Evolutionary conservation across 108 stramenopile species (phyloP).

Genomic region (Cafeteria roenbergensis): DNA sequence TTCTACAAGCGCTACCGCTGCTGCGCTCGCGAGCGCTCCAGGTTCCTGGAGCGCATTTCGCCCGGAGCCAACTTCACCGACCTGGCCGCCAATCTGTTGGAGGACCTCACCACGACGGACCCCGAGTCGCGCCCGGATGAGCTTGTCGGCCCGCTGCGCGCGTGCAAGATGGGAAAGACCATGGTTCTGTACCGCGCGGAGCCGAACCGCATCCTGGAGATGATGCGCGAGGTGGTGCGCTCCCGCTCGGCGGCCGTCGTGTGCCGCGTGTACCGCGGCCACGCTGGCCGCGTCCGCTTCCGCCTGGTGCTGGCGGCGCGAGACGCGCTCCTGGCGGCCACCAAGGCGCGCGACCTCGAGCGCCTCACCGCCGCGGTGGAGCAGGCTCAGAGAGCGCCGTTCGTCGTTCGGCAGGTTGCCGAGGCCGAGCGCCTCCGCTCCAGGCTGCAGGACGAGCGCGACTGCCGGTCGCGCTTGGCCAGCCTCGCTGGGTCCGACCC

Average conservation of each 20-base stretch:
- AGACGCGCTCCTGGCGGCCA: slow-evolving; percentile 1
- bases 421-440: neutral
- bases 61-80: slow-evolving; percentile 7
- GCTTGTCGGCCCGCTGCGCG: neutral
- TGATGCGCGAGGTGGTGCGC: slow-evolving; percentile 10
- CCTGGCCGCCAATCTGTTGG: neutral
- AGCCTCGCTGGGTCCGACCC: neutral
- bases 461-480: neutral
- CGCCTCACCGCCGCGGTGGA: slow-evolving; percentile 9
- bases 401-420: neutral
- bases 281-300: neutral
- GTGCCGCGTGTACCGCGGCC: neutral
- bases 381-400: slow-evolving; percentile 1
- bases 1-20: slow-evolving; percentile 26
- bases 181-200: slow-evolving; percentile 49
- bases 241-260: neutral
- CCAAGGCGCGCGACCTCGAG: slow-evolving; percentile 8
- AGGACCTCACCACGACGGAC: neutral
- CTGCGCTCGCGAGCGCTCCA: neutral
- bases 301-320: neutral
- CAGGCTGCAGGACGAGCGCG: neutral
- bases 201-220: slow-evolving; percentile 46
- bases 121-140: neutral
- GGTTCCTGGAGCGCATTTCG: neutral
- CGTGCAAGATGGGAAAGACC: slow-evolving; percentile 37